A percentile compares a stretch with the other conserved stretches of the same genome.
Evolutionary conservation across 106 monocot genomes (phyloP).

Genomic region (Triglochin maritima): DNA sequence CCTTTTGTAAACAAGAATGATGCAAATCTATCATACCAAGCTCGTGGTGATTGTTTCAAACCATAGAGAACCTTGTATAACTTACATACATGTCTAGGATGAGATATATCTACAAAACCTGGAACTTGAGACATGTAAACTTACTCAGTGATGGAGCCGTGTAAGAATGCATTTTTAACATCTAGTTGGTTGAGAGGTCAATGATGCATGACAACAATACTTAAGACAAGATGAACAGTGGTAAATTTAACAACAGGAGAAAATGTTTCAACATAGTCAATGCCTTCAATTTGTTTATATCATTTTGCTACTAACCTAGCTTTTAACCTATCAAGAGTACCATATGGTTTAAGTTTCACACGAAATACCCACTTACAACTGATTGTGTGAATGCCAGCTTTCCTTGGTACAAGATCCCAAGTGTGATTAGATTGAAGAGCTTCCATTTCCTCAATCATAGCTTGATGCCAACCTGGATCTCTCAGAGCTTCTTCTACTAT

Average conservation of each 20-base stretch:
- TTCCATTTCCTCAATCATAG: background rate
- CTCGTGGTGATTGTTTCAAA: too few species aligned
- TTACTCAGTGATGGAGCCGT: background rate
- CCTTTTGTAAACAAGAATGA: too few species aligned
- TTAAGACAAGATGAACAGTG: background rate
- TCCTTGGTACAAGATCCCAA: background rate
- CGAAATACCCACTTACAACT: background rate
- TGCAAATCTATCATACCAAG: too few species aligned
- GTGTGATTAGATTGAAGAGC: background rate
- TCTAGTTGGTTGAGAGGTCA: background rate
- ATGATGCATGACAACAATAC: background rate
- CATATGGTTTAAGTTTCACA: background rate
- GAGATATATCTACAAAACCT: too few species aligned
- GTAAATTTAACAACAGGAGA: background rate
- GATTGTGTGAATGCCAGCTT: background rate
- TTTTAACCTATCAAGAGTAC: background rate
- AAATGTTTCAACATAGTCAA: background rate
- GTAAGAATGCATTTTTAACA: background rate
- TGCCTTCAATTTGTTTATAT: background rate
- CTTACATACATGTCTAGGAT: too few species aligned
- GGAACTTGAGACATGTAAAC: too few species aligned
- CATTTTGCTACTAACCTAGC: background rate
- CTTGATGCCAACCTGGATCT: background rate
- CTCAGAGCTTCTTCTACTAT: background rate
- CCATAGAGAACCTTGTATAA: too few species aligned